Conservation (phyloP, 441 rosid species). For the Erodium chrysanthum region DNA sequence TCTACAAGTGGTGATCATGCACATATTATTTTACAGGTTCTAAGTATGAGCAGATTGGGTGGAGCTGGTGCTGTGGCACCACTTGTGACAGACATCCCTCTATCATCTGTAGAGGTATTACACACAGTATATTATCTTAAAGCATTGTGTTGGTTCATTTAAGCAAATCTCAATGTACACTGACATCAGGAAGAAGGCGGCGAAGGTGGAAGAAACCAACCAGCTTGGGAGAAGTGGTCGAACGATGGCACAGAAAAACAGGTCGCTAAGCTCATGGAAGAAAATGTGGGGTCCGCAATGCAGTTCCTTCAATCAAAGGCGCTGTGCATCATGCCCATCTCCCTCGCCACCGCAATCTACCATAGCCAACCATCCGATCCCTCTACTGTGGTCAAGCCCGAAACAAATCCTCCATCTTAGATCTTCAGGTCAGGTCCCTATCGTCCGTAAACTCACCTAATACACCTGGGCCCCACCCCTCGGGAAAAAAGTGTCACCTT, state of each 20-base stretch:
- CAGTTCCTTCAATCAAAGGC: conserved; percentile 95
- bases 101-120: conserved; percentile 65
- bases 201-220: conserved; percentile 65
- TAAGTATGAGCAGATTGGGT: conserved; percentile 97
- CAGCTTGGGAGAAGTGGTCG: conserved; percentile 97
- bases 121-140: conserved; percentile 3
- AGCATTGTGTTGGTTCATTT: background rate
- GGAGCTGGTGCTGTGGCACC: conserved; percentile 98
- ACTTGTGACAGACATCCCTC: conserved; percentile 85
- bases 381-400: conserved; percentile 57
- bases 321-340: conserved; percentile 95
- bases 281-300: conserved; percentile 91
- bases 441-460: background rate
- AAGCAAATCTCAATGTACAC: background rate
- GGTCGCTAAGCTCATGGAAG: conserved; percentile 96
- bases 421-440: background rate
- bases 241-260: conserved; percentile 84
- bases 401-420: conserved; percentile 40
- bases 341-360: conserved; percentile 83
- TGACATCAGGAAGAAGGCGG: conserved; percentile 38
- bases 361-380: conserved; percentile 59
- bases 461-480: background rate
- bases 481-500: background rate
- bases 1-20: background rate
- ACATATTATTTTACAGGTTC: conserved; percentile 43